phyloP scores from a whole-genome alignment of 352 stramenopile species.

The Phytophthora sojae region DNA sequence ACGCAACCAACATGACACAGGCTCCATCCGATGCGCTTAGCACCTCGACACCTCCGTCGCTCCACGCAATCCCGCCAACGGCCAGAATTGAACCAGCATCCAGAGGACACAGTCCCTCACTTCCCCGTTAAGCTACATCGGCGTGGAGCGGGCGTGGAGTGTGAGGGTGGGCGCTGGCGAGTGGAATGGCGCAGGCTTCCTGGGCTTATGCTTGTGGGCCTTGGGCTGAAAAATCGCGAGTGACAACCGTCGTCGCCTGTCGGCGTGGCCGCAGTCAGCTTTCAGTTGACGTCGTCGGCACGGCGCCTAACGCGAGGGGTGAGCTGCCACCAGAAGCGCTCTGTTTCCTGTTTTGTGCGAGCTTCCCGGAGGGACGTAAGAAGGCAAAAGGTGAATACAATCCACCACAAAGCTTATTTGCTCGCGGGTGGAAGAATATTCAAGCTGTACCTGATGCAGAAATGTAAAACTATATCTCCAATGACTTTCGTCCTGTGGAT shows the following conservation, averaged over 20 bases:
- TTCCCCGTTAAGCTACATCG: neutral
- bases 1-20: neutral
- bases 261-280: too few relatives aligned
- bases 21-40: neutral
- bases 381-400: conserved; percentile 11
- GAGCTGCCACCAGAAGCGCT: too few relatives aligned
- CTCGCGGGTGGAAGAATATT: conserved; percentile 15
- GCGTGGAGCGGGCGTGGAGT: neutral
- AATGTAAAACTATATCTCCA: conserved; percentile 20
- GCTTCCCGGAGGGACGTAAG: neutral
- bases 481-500: conserved; percentile 24
- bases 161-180: neutral
- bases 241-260: too few relatives aligned
- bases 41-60: neutral
- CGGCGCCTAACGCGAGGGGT: too few relatives aligned
- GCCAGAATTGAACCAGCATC: neutral
- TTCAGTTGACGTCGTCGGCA: too few relatives aligned
- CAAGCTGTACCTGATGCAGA: neutral
- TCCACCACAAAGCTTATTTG: conserved; percentile 1
- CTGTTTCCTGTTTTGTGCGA: neutral
- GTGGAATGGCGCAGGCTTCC: too few relatives aligned
- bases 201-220: too few relatives aligned
- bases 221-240: too few relatives aligned
- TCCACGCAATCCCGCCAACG: neutral
- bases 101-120: neutral